phyloP scores from a whole-genome alignment of 1,284 basidiomycete species.

The Papiliotrema flavescens region DNA sequence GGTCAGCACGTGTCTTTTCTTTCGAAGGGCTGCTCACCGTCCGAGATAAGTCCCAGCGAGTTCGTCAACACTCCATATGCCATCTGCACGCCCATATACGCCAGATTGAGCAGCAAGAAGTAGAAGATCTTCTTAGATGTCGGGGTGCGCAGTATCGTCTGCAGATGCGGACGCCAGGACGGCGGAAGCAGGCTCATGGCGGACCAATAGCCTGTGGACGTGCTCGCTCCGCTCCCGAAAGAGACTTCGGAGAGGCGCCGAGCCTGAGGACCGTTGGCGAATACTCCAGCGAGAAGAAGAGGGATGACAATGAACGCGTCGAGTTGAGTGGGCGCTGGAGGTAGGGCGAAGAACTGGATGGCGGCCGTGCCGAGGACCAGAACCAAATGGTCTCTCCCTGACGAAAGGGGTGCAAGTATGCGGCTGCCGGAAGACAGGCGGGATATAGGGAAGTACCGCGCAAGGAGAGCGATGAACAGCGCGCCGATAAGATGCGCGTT shows the following conservation, averaged over 20 bases:
- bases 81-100: slow-evolving; percentile 95
- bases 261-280: not conserved
- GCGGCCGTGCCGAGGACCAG: slow-evolving; percentile 24
- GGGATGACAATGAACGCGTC: slow-evolving; percentile 28
- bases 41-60: slow-evolving; percentile 91
- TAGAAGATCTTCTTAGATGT: slow-evolving; percentile 96
- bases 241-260: not conserved
- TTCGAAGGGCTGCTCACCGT: slow-evolving; percentile 60
- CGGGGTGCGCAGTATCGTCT: slow-evolving; percentile 81
- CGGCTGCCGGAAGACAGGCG: slow-evolving; percentile 6
- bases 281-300: slow-evolving; percentile 11
- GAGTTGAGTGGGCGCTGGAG: slow-evolving; percentile 21
- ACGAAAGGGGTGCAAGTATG: slow-evolving; percentile 2
- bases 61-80: slow-evolving; percentile 97
- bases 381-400: slow-evolving; percentile 16
- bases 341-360: slow-evolving; percentile 38
- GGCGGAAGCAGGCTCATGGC: slow-evolving; percentile 28
- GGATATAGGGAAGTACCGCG: slow-evolving; percentile 25
- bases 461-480: slow-evolving; percentile 7
- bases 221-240: slow-evolving; percentile 1
- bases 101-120: slow-evolving; percentile 90
- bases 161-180: slow-evolving; percentile 64
- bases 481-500: slow-evolving; percentile 1
- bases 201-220: slow-evolving; percentile 19
- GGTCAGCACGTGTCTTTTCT: slow-evolving; percentile 7